phyloP scores from a whole-genome alignment of 2,329 filamentous ascomycete genomes.

The Cladophialophora yegresii region DNA sequence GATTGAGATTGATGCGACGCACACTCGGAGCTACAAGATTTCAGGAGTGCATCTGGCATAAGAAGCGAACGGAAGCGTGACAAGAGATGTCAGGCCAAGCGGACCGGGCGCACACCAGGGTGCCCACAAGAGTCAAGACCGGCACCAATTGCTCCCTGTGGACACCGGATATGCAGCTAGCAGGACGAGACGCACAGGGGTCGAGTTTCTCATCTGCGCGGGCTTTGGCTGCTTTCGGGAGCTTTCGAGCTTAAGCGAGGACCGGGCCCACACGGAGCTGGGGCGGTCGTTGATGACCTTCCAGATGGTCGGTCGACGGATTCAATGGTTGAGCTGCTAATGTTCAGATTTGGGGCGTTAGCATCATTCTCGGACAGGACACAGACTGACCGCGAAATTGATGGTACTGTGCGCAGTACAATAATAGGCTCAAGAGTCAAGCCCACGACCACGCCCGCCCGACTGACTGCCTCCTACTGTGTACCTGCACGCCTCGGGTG shows the following conservation, averaged over 20 bases:
- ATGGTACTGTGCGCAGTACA: neutral
- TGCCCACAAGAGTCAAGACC: conserved; percentile 6
- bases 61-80: conserved; percentile 29
- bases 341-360: neutral
- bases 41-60: conserved; percentile 28
- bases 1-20: conserved; percentile 17
- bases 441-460: neutral
- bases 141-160: neutral
- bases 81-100: conserved; percentile 28
- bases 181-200: conserved; percentile 26
- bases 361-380: neutral
- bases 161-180: conserved; percentile 20
- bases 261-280: neutral
- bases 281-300: neutral
- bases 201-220: conserved; percentile 1
- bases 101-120: conserved; percentile 15
- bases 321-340: conserved; percentile 6
- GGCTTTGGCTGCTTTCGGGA: neutral
- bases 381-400: neutral
- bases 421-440: neutral
- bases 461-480: neutral
- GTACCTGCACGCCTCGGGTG: conserved; percentile 1
- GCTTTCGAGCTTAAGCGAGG: conserved; percentile 3
- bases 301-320: neutral
- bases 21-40: conserved; percentile 16